Evolutionary conservation across 768 basidiomycete species (phyloP).

Genomic region (Kwoniella dendrophila): DNA sequence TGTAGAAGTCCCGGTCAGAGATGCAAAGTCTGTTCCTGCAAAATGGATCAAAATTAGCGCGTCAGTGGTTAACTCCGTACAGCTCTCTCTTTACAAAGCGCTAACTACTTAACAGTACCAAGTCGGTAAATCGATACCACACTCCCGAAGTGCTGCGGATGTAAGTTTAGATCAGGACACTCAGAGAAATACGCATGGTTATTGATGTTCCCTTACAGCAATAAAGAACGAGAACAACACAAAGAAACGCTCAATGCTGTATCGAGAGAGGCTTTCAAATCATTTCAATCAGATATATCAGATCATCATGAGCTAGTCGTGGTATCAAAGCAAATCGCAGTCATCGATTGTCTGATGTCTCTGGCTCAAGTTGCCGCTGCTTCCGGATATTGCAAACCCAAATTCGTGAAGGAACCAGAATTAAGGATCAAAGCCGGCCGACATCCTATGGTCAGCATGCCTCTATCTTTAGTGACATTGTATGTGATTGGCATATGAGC

Average conservation of each 20-base stretch:
- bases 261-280: slow-evolving; percentile 62
- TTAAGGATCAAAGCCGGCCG: slow-evolving; percentile 80
- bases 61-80: slow-evolving; percentile 25
- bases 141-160: slow-evolving; percentile 62
- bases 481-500: too few species aligned
- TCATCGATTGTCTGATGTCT: slow-evolving; percentile 79
- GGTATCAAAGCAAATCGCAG: slow-evolving; percentile 76
- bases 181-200: slow-evolving; percentile 16
- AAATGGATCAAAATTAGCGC: slow-evolving; percentile 61
- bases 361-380: slow-evolving; percentile 77
- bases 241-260: slow-evolving; percentile 70
- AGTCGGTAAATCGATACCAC: slow-evolving; percentile 70
- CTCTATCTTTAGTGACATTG: too few species aligned
- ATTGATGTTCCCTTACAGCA: too few species aligned
- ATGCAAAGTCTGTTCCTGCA: slow-evolving; percentile 49
- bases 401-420: slow-evolving; percentile 65
- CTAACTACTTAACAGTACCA: slow-evolving; percentile 60
- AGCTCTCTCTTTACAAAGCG: background rate
- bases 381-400: slow-evolving; percentile 75
- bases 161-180: slow-evolving; percentile 27
- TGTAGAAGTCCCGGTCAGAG: slow-evolving; percentile 70
- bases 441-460: slow-evolving; percentile 80
- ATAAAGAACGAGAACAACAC: slow-evolving; percentile 73
- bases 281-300: slow-evolving; percentile 72
- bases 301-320: slow-evolving; percentile 72